Base-by-base conservation (phyloP, 2,329 filamentous ascomycete genomes). In the Arthrocladium fulminans region DNA sequence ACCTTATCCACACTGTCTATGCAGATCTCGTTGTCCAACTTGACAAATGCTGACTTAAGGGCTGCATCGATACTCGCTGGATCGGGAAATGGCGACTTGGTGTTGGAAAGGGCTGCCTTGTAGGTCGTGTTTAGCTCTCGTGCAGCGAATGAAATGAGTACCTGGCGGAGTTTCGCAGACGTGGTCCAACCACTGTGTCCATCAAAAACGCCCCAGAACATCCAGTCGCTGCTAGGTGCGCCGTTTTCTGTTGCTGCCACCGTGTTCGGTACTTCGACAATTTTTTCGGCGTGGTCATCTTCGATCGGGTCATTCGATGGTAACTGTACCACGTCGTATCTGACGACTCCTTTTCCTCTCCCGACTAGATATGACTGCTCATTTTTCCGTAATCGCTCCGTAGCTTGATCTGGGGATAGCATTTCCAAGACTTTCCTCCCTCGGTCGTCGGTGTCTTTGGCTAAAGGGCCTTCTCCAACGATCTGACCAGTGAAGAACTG, bases 141-240 rank as follows among this genome's bases (percentile, higher is more conserved):
- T 23, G 89, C 90, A 40, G 98, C 92, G 61, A 86, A 95, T 55
- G 79, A 88, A 58, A 98, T 96, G 48, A 98, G 76, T 12, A 86
- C 84, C 67, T 98, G 88, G 50, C 92, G 85, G 51, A 98, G 73
- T 63, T 95, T 97, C 17, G 92, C 92, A 32, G 92, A 97, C 5
- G 92, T 98, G 3, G 92, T 96, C 92, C 92, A 98, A 58, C 92
- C 92, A 39, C 86, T 87, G 67, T 98, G 92, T 0, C 92, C 92
- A 63, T 98, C 92, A 66, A 97, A 98, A 15, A 98, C 89, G 50
- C 89, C 92, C 92, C 94, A 98, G 66, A 98, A 98, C 88, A 97
- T 97, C 92, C 92, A 98, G 67, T 98, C 94, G 53, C 79, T 86
- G 51, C 74, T 80, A 15, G 73, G 56, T 13, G 76, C 73, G 30